Conservation (phyloP, 257 asterid genomes). For the Mentha longifolia region DNA sequence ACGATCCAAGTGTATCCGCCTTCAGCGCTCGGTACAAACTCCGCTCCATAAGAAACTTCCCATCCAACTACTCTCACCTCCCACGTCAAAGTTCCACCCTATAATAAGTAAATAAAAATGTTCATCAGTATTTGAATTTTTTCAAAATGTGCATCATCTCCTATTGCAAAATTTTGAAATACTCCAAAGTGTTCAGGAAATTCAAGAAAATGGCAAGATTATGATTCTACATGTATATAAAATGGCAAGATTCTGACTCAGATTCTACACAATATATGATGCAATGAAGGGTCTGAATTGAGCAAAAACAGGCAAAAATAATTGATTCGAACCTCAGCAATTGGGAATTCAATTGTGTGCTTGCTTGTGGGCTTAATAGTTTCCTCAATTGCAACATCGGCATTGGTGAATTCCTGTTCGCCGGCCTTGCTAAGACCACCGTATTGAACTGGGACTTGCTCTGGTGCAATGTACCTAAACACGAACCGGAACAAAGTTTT, state of each 20-base stretch:
- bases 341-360: conserved; percentile 61
- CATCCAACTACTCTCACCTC: conserved; percentile 67
- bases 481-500: neutral
- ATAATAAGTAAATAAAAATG: conserved; percentile 11
- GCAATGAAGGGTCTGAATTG: too few relatives aligned
- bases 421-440: conserved; percentile 73
- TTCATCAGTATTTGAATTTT: too few relatives aligned
- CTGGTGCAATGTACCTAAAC: conserved; percentile 65
- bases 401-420: conserved; percentile 51
- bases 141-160: neutral
- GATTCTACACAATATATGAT: too few relatives aligned
- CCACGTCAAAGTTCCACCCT: conserved; percentile 63
- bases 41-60: conserved; percentile 71
- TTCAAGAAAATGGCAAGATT: neutral
- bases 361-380: conserved; percentile 58
- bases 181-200: too few relatives aligned
- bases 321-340: conserved; percentile 50
- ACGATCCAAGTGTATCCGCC: conserved; percentile 73
- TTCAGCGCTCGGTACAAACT: conserved; percentile 62
- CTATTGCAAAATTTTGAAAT: neutral
- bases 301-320: too few relatives aligned
- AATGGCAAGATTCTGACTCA: too few relatives aligned
- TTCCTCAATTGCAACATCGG: conserved; percentile 57
- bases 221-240: too few relatives aligned
- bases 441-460: conserved; percentile 67